phyloP scores from a whole-genome alignment of 106 monocot genomes.

The Dactylorhiza incarnata region DNA sequence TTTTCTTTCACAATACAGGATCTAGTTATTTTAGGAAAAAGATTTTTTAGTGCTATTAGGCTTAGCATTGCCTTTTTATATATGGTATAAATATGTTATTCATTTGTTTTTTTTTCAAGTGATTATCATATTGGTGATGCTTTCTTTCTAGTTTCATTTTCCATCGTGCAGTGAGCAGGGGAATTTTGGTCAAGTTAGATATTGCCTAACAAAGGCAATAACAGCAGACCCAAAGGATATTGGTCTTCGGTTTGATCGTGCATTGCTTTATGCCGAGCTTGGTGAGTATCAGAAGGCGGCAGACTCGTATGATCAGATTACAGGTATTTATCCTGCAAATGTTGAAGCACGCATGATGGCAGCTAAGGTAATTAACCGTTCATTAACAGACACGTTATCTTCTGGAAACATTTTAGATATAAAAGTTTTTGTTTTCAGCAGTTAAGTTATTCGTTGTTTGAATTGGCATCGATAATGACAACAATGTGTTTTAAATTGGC shows the following conservation, averaged over 20 bases:
- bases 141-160: neutral
- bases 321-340: constrained; percentile 43
- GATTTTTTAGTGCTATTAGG: neutral
- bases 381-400: neutral
- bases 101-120: neutral
- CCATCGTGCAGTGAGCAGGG: constrained; percentile 40
- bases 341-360: constrained; percentile 64
- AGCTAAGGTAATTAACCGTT: constrained; percentile 48
- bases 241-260: constrained; percentile 55
- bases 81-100: neutral
- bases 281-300: constrained; percentile 80
- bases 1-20: too few relatives aligned
- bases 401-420: neutral
- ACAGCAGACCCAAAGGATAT: constrained; percentile 84
- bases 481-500: neutral
- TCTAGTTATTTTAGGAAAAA: neutral
- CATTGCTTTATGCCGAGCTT: constrained; percentile 47
- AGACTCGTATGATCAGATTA: constrained; percentile 67
- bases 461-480: neutral
- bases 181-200: constrained; percentile 59
- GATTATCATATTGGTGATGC: neutral
- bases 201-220: constrained; percentile 91
- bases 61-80: neutral
- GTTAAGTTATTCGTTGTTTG: neutral
- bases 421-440: neutral